Evolutionary conservation across 2,329 filamentous ascomycete species (phyloP).

Genomic region (Dothideomycetes sp.): DNA sequence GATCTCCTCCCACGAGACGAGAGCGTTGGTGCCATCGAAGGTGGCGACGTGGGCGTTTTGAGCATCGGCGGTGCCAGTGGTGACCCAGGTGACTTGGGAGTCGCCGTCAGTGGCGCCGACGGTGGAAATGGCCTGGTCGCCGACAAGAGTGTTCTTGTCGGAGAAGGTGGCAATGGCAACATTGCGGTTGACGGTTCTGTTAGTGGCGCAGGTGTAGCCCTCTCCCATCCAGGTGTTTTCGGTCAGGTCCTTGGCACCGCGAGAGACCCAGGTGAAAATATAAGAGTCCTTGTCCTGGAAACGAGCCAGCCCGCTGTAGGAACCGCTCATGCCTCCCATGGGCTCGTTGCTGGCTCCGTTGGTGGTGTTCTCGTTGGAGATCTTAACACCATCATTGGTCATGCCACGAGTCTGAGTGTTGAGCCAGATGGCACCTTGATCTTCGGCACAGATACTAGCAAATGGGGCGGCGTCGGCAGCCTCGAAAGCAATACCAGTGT

Average conservation of each 20-base stretch:
- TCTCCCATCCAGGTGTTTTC: slow-evolving; percentile 47
- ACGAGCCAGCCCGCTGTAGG: slow-evolving; percentile 46
- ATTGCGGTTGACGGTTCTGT: slow-evolving; percentile 48
- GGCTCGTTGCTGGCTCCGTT: slow-evolving; percentile 49
- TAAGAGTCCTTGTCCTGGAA: slow-evolving; percentile 42
- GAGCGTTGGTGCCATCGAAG: slow-evolving; percentile 40
- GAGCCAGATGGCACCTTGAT: slow-evolving; percentile 53
- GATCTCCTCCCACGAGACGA: slow-evolving; percentile 53
- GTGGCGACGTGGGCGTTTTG: slow-evolving; percentile 49
- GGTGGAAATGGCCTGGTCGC: slow-evolving; percentile 42
- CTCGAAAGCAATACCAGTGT: slow-evolving; percentile 54
- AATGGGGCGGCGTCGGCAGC: slow-evolving; percentile 48
- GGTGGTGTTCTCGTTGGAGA: slow-evolving; percentile 51
- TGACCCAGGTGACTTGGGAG: slow-evolving; percentile 50
- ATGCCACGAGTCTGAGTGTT: slow-evolving; percentile 50
- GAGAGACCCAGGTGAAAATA: slow-evolving; percentile 53
- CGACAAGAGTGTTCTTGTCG: slow-evolving; percentile 47
- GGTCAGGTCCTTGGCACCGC: slow-evolving; percentile 44
- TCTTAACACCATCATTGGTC: slow-evolving; percentile 41
- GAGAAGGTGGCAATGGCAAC: slow-evolving; percentile 47
- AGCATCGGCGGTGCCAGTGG: slow-evolving; percentile 39
- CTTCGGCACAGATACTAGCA: slow-evolving; percentile 49
- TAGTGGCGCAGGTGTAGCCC: slow-evolving; percentile 41
- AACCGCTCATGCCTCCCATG: slow-evolving; percentile 53
- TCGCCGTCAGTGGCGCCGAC: slow-evolving; percentile 45